A percentile compares a stretch with the other conserved stretches of the same genome.
Conservation (phyloP, 1,139 yeast species). For the Hansenula lynferdii region DNA sequence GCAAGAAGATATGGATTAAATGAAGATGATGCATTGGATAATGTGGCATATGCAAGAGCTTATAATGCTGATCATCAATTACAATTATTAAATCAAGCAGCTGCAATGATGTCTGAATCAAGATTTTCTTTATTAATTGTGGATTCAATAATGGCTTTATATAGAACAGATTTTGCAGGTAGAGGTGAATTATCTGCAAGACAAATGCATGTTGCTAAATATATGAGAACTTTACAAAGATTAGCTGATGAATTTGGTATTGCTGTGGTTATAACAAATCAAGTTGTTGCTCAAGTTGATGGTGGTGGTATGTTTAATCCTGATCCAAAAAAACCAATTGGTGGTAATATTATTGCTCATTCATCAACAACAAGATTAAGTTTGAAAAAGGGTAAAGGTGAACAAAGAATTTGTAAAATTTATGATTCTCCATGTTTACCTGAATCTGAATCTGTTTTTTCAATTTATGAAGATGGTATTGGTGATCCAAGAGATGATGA, state of each 20-base stretch:
- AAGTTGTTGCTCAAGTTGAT: constrained; percentile 97
- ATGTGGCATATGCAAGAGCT: constrained; percentile 96
- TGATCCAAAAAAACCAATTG: constrained; percentile 99
- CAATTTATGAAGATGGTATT: constrained; percentile 94
- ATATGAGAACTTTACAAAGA: constrained; percentile 85
- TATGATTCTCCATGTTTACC: constrained; percentile 96
- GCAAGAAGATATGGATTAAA: constrained; percentile 90
- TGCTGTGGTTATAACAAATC: constrained; percentile 97
- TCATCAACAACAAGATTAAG: constrained; percentile 91
- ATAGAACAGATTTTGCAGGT: constrained; percentile 93
- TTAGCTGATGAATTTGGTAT: constrained; percentile 98
- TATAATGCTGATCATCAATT: constrained; percentile 96
- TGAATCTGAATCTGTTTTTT: constrained; percentile 92
- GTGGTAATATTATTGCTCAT: constrained; percentile 98
- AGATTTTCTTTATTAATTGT: constrained; percentile 79
- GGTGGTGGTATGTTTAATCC: constrained; percentile 87
- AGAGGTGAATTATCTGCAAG: constrained; percentile 96
- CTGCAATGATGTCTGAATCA: constrained; percentile 94
- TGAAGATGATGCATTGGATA: constrained; percentile 92
- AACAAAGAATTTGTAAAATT: constrained; percentile 88
- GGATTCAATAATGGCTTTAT: constrained; percentile 94
- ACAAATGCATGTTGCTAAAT: constrained; percentile 91
- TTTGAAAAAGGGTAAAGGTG: constrained; percentile 86
- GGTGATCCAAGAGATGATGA: constrained; percentile 92
- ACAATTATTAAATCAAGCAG: constrained; percentile 82